Evolutionary conservation across 129 eudicot genomes (phyloP).

Genomic region (Mikania micrantha): DNA sequence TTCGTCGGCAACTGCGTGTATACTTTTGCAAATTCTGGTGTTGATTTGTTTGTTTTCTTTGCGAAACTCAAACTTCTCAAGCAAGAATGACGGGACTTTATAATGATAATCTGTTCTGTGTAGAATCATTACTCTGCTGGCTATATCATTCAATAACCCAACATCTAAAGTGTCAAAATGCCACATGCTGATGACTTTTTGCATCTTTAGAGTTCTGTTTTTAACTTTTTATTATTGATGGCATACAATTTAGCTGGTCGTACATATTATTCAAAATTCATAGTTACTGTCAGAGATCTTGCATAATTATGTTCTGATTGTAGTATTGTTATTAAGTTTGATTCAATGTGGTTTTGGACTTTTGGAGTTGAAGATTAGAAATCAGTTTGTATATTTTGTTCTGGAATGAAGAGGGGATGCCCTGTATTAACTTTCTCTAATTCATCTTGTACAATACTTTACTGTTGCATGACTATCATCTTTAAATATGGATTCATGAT

Average conservation of each 20-base stretch:
- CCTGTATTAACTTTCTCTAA: not conserved
- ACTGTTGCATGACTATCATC: slow-evolving; percentile 10
- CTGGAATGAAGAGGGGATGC: no score
- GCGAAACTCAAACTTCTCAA: not conserved
- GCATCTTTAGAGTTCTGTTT: not conserved
- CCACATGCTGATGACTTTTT: not conserved
- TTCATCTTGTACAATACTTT: not conserved
- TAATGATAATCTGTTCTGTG: not conserved
- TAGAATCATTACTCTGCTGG: slow-evolving; percentile 2
- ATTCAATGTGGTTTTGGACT: no score
- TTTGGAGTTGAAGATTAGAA: no score
- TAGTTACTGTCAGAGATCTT: no score
- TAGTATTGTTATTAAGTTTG: no score
- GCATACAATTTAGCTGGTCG: no score
- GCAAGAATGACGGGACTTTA: not conserved
- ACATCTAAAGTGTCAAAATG: not conserved
- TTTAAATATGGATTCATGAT: not conserved
- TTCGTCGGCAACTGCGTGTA: no score
- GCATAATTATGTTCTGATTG: no score
- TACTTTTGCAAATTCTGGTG: not conserved
- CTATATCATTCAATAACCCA: not conserved
- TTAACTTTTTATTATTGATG: no score
- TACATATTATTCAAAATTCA: no score
- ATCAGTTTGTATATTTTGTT: no score
- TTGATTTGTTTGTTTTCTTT: not conserved